A percentile compares a stretch with the other conserved stretches of the same genome.
phyloP scores from a whole-genome alignment of 306 rosid genomes.

The Cucurbita moschata region DNA sequence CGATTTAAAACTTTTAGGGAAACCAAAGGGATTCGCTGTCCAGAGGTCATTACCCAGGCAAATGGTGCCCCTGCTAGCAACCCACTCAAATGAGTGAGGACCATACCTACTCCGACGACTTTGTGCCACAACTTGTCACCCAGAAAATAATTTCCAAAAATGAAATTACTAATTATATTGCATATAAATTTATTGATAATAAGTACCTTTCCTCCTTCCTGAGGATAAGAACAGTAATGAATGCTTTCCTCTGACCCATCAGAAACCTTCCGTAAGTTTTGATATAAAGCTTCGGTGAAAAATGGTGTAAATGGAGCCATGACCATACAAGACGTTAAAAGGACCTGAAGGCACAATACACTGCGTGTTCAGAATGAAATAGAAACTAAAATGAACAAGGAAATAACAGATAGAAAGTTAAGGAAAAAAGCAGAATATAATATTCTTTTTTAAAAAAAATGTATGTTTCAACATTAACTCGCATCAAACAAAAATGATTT shows the following conservation, averaged over 20 bases:
- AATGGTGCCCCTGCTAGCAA: too few species aligned
- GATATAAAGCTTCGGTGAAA: slow-evolving; percentile 87
- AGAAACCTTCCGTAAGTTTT: slow-evolving; percentile 71
- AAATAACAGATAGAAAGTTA: neutral
- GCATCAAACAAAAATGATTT: neutral
- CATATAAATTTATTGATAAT: neutral
- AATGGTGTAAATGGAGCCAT: slow-evolving; percentile 99
- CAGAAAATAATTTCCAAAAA: neutral
- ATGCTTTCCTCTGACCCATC: slow-evolving; percentile 65
- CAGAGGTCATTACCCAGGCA: too few species aligned
- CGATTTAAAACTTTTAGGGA: too few species aligned
- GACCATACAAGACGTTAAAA: slow-evolving; percentile 78
- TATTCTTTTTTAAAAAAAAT: neutral
- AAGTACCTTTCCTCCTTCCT: slow-evolving; percentile 66
- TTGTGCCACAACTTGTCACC: neutral
- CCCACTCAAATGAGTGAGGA: too few species aligned
- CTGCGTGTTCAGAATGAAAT: neutral
- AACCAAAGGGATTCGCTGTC: too few species aligned
- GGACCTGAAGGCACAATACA: slow-evolving; percentile 43
- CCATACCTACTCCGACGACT: too few species aligned
- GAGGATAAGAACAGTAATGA: slow-evolving; percentile 76
- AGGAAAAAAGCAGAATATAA: neutral
- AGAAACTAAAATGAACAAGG: neutral
- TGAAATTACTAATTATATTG: neutral
- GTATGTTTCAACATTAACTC: neutral